Percentiles rank a stretch among this genome's conserved stretches.
Conservation (phyloP, 169 alveolate species). For the Cryptosporidium sp. region DNA sequence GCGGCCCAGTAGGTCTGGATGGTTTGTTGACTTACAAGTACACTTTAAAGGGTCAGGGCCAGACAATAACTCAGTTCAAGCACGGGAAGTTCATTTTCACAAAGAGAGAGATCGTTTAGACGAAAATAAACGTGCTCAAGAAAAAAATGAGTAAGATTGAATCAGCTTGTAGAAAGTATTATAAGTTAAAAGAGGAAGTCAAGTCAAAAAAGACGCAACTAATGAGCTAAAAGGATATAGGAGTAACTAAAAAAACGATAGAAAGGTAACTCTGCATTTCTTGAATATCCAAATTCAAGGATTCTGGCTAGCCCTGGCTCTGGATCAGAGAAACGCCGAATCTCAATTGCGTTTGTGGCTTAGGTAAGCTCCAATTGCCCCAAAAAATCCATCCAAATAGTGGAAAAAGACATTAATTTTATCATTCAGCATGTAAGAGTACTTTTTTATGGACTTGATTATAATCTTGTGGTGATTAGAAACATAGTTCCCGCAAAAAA, state of each 20-base stretch:
- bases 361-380: slow-evolving; percentile 62
- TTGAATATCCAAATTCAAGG: neutral
- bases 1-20: slow-evolving; percentile 86
- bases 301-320: neutral
- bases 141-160: neutral
- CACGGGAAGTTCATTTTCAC: slow-evolving; percentile 27
- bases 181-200: neutral
- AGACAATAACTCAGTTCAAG: slow-evolving; percentile 76
- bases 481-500: slow-evolving; percentile 55
- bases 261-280: neutral
- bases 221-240: neutral
- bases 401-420: slow-evolving; percentile 49
- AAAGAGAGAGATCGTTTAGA: slow-evolving; percentile 17
- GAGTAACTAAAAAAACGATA: neutral
- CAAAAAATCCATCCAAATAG: slow-evolving; percentile 68
- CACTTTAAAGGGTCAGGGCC: slow-evolving; percentile 80
- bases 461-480: slow-evolving; percentile 33
- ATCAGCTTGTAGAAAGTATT: neutral
- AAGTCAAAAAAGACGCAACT: neutral
- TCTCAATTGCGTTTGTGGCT: slow-evolving; percentile 2
- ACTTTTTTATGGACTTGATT: slow-evolving; percentile 11
- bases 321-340: neutral
- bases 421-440: slow-evolving; percentile 31
- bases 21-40: slow-evolving; percentile 82
- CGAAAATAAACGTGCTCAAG: neutral